phyloP scores from a whole-genome alignment of 1,284 basidiomycete species.

The Malassezia obtusa region DNA sequence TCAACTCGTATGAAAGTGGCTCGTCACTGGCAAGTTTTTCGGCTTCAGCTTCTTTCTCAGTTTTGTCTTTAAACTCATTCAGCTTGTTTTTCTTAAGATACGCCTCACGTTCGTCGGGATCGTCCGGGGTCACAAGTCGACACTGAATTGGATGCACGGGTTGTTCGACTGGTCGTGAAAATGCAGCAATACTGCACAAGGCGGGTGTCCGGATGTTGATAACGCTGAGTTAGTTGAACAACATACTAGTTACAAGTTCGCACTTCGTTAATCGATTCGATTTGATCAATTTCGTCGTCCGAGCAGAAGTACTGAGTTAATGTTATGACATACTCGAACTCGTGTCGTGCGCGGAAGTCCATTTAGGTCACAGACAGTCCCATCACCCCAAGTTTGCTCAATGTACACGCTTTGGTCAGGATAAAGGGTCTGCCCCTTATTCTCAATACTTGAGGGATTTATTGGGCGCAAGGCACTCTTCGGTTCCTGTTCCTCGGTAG shows the following conservation, averaged over 20 bases:
- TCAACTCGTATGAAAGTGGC: too few relatives aligned
- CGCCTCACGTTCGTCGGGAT: neutral
- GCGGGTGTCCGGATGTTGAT: neutral
- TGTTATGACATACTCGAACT: slow-evolving; percentile 2
- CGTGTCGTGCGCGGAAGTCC: slow-evolving; percentile 5
- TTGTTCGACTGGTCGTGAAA: neutral
- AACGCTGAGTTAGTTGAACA: neutral
- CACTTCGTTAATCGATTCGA: slow-evolving; percentile 7
- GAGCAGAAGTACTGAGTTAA: slow-evolving; percentile 12
- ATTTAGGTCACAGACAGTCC: slow-evolving; percentile 12
- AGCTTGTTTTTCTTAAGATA: neutral
- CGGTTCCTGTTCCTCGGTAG: too few relatives aligned
- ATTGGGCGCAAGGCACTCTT: too few relatives aligned
- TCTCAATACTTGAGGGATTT: neutral
- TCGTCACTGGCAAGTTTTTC: too few relatives aligned
- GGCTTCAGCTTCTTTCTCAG: too few relatives aligned
- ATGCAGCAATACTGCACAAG: slow-evolving; percentile 1
- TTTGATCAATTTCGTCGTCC: neutral
- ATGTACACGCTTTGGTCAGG: neutral
- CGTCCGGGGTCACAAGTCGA: slow-evolving; percentile 10
- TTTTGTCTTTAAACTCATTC: too few relatives aligned
- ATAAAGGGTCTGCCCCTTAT: neutral
- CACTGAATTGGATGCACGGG: neutral
- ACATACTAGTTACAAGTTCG: slow-evolving; percentile 14
- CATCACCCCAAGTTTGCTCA: slow-evolving; percentile 4